A percentile compares a stretch with the other conserved stretches of the same genome.
These are phyloP conservation scores for Penicillium pulvis DNA, from an alignment of 495 filamentous ascomycete genomes.

Conservation along the genomic window DNA sequence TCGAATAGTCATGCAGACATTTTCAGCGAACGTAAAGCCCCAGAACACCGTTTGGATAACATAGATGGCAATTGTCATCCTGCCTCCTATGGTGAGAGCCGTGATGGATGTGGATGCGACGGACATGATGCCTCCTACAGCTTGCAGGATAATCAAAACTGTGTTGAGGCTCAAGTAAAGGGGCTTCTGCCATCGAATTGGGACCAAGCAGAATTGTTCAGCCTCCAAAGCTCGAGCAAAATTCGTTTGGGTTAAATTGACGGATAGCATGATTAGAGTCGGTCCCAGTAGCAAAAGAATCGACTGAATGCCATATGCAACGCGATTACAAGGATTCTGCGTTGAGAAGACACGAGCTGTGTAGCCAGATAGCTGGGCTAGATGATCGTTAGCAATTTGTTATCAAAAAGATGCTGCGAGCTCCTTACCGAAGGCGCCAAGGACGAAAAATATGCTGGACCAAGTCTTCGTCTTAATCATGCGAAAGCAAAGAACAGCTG, in stretches of 20 bases:
- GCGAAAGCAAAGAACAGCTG: conserved; percentile 1
- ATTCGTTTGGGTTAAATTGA: conserved; percentile 11
- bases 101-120: neutral
- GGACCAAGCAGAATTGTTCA: neutral
- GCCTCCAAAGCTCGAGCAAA: conserved; percentile 5
- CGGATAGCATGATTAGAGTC: conserved; percentile 18
- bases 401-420: neutral
- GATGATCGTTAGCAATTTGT: neutral
- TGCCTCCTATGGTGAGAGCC: neutral
- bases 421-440: conserved; percentile 9
- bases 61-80: conserved; percentile 11
- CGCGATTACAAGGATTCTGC: conserved; percentile 5
- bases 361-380: conserved; percentile 11
- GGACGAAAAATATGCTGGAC: conserved; percentile 8
- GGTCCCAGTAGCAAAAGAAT: conserved; percentile 13
- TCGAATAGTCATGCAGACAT: conserved; percentile 8
- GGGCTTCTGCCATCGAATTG: neutral
- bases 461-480: conserved; percentile 9
- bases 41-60: conserved; percentile 11
- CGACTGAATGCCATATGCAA: conserved; percentile 12
- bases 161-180: conserved; percentile 8
- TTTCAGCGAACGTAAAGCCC: conserved; percentile 8
- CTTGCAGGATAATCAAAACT: conserved; percentile 6
- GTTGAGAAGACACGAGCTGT: conserved; percentile 5
- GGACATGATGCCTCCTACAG: conserved; percentile 4